phyloP scores from a whole-genome alignment of 345 rosid species.

The Citrus glauca region DNA sequence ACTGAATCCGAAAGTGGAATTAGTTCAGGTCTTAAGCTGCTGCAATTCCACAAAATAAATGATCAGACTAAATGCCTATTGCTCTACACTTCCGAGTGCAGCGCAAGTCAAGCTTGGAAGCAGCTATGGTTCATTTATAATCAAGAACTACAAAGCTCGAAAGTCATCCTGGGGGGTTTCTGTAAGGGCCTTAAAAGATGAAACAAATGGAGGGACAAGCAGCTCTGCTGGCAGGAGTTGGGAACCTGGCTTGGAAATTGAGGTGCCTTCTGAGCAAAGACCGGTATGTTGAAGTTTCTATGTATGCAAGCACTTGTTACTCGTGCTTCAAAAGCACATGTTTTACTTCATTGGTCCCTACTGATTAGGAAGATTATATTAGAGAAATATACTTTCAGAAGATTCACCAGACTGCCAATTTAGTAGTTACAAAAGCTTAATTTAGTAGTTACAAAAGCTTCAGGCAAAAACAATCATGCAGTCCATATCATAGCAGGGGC shows the following conservation, averaged over 20 bases:
- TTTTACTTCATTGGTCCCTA: neutral
- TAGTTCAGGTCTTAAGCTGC: neutral
- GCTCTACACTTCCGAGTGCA: constrained; percentile 49
- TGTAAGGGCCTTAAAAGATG: constrained; percentile 63
- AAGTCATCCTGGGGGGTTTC: constrained; percentile 30
- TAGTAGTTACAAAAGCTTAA: neutral
- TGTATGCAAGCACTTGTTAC: neutral
- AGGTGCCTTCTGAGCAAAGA: constrained; percentile 89
- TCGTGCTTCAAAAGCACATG: neutral
- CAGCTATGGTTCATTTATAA: constrained; percentile 36
- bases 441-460: neutral
- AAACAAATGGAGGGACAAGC: constrained; percentile 46
- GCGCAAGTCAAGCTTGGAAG: constrained; percentile 44
- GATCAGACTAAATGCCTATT: constrained; percentile 57
- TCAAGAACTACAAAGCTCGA: constrained; percentile 22
- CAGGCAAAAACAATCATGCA: neutral
- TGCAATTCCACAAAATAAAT: constrained; percentile 25
- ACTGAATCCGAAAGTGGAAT: neutral
- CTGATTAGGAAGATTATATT: neutral
- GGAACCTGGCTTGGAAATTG: constrained; percentile 83
- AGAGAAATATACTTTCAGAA: neutral
- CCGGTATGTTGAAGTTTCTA: constrained; percentile 46
- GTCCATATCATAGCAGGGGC: neutral
- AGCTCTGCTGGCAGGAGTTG: constrained; percentile 66
- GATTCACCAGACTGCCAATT: neutral